These are phyloP conservation scores for Cornus florida DNA, from an alignment of 148 eudicot species.

Conservation along the genomic window DNA sequence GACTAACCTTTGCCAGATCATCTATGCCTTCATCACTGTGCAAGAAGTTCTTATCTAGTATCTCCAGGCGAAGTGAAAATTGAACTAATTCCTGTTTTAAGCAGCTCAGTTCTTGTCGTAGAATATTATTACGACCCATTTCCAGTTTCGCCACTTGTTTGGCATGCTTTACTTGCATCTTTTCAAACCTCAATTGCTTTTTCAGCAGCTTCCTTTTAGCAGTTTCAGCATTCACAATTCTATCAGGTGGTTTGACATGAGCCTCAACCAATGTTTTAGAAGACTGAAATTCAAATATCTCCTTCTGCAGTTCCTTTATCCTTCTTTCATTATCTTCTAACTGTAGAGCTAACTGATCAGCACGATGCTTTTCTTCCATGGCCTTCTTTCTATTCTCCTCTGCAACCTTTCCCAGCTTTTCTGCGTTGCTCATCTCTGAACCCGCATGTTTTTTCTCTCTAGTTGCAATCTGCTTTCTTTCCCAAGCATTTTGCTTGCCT, in stretches of 20 bases:
- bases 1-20: constrained; percentile 51
- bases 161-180: constrained; percentile 69
- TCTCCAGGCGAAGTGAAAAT: constrained; percentile 47
- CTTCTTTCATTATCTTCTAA: constrained; percentile 34
- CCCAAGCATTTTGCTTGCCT: constrained; percentile 31
- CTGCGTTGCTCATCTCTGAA: constrained; percentile 43
- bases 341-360: constrained; percentile 48
- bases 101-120: constrained; percentile 47
- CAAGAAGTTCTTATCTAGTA: constrained; percentile 37
- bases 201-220: constrained; percentile 48
- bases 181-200: constrained; percentile 71
- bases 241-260: constrained; percentile 11
- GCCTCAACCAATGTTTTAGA: constrained; percentile 25
- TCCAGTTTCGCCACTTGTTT: constrained; percentile 69
- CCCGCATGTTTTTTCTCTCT: constrained; percentile 38
- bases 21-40: constrained; percentile 38
- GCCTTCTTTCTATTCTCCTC: constrained; percentile 37
- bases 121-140: constrained; percentile 41
- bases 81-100: constrained; percentile 48
- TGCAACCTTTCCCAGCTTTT: constrained; percentile 45
- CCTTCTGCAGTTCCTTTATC: constrained; percentile 39
- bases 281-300: constrained; percentile 26
- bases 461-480: constrained; percentile 34
- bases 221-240: constrained; percentile 20
- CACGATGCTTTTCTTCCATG: constrained; percentile 48